Base-by-base conservation (phyloP, 805 yeast genomes). In the Candida palmyrensis region DNA sequence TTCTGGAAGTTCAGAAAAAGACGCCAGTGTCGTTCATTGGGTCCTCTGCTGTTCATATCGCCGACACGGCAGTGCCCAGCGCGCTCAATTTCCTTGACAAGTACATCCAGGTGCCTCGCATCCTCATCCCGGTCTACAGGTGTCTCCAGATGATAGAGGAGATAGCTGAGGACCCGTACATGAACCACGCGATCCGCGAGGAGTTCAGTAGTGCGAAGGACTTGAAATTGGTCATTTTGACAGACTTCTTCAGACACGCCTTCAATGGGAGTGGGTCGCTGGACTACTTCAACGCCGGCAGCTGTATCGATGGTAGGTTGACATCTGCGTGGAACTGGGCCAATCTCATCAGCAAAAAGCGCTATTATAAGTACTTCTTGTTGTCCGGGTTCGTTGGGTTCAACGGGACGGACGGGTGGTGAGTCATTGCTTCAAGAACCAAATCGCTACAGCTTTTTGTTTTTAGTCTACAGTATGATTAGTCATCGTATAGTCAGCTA, bases 301-400 rank as follows among this genome's bases (percentile, higher is more conserved):
- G 85, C 2, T 83, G 94, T 57, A 83, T 83, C 31, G 94, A 83
- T 53, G 94, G 92, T 14, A 72, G 89, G 33, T 61, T 83, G 30
- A 83, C 92, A 0, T 75, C 83, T 34, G 85, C 88, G 2, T 84
- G 90, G 86, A 84, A 82, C 47, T 84, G 85, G 70, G 82, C 88
- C 35, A 83, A 82, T 49, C 71, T 71, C 41, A 75, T 83, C 25
- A 59, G 77, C 17, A 79, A 81, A 49, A 82, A 81, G 46, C 67
- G 71, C n/a, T 83, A 80, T 52, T 60, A 55, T 37, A 73, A 71
- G 47, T 63, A 77, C 29, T 82, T 83, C 52, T 49, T 83, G 29
- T 54, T 83, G 30, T 63, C 82, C 13, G 87, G 88, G 0, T 83
- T 83, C 49, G 70, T 77, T 14, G 88, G 89, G 11, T 83, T 83